Percentiles rank a stretch among this genome's conserved stretches.
Conservation (phyloP, 2,329 filamentous ascomycete species). For the Penicillium olsonii region DNA sequence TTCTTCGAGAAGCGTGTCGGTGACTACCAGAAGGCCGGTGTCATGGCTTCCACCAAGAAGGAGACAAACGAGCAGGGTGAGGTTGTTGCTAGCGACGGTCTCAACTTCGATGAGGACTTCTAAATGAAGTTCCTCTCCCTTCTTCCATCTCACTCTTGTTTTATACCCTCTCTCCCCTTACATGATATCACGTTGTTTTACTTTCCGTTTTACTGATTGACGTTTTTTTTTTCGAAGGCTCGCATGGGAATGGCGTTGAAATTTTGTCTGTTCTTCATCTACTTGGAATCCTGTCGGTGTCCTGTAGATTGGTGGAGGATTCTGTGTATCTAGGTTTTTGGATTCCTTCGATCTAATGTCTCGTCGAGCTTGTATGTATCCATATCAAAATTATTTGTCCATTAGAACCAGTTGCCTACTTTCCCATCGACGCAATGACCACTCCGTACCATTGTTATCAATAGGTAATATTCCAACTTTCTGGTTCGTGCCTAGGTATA, state of each 20-base stretch:
- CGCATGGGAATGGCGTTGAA: constrained; percentile 39
- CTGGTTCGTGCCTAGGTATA: no score
- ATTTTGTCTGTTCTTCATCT: constrained; percentile 13
- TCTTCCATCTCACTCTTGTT: constrained; percentile 19
- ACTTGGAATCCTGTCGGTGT: constrained; percentile 16
- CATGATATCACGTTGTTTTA: constrained; percentile 29
- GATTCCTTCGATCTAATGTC: constrained; percentile 20
- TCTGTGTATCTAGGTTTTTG: constrained; percentile 24
- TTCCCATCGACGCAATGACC: no score
- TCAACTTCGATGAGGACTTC: constrained; percentile 96
- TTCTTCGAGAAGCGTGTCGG: constrained; percentile 99
- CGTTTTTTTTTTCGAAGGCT: constrained; percentile 29
- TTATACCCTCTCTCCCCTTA: constrained; percentile 27
- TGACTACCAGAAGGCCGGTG: constrained; percentile 99
- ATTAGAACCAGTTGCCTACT: no score
- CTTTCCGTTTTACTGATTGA: constrained; percentile 31
- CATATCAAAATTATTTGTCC: neutral
- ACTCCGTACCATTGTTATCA: no score
- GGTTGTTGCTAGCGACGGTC: constrained; percentile 57
- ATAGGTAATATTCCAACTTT: no score
- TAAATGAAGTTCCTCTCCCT: constrained; percentile 53
- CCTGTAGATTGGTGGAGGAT: constrained; percentile 23
- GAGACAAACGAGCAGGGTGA: constrained; percentile 53
- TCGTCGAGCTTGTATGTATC: neutral
- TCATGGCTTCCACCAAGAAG: constrained; percentile 90